These are phyloP conservation scores for Amanita phalloides DNA, from an alignment of 768 basidiomycete genomes.

Conservation along the genomic window DNA sequence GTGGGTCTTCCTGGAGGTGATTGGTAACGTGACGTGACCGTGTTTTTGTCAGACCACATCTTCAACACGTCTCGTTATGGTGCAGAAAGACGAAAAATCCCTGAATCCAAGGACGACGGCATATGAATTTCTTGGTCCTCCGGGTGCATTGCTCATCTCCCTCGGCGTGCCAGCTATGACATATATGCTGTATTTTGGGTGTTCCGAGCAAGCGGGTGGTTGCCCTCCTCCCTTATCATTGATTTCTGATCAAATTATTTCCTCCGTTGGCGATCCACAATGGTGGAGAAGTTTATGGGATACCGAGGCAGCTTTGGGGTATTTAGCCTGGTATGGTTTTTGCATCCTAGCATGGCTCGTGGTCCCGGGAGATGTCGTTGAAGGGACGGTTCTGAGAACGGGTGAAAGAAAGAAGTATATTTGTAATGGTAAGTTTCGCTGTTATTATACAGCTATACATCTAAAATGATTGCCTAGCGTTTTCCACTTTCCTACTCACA, in stretches of 20 bases:
- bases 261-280: slow-evolving; percentile 31
- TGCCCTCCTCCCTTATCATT: slow-evolving; percentile 49
- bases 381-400: slow-evolving; percentile 62
- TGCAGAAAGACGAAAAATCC: slow-evolving; percentile 9
- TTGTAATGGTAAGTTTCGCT: slow-evolving; percentile 68
- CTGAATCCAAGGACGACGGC: slow-evolving; percentile 60
- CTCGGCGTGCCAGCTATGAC: slow-evolving; percentile 59
- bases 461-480: slow-evolving; percentile 40
- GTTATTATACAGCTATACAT: slow-evolving; percentile 1
- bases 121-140: slow-evolving; percentile 81
- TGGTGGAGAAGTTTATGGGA: slow-evolving; percentile 84
- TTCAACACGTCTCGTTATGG: slow-evolving; percentile 12
- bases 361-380: slow-evolving; percentile 63
- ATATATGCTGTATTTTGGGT: slow-evolving; percentile 71
- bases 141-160: slow-evolving; percentile 62
- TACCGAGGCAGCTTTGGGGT: slow-evolving; percentile 60
- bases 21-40: no score
- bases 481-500: slow-evolving; percentile 77
- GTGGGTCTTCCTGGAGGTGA: no score
- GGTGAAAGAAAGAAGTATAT: slow-evolving; percentile 80
- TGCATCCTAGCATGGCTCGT: slow-evolving; percentile 72
- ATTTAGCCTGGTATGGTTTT: slow-evolving; percentile 88
- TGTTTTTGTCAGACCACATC: no score
- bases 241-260: slow-evolving; percentile 31
- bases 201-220: slow-evolving; percentile 59